Evolutionary conservation across 2,329 filamentous ascomycete genomes (phyloP), one percentile per base, ranked within the genome.

Genomic region (Cordyceps militaris): DNA sequence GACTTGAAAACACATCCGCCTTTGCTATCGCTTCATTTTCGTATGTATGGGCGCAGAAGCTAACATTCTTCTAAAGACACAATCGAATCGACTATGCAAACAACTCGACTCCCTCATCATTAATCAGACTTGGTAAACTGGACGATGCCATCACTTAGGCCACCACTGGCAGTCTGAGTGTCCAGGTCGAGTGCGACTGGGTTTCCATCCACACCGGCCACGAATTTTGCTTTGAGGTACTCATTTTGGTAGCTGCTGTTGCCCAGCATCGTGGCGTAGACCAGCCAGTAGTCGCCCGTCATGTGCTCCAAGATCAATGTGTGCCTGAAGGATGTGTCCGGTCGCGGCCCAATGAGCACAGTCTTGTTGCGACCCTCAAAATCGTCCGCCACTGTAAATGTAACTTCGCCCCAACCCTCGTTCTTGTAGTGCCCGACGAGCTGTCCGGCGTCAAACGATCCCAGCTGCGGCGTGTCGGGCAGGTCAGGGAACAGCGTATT

Each of bases 1-100:
- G 81, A 84, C 63, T 51, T 36, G 30, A 63, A 59, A 19, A 40
- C 19, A 23, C 42, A 42, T 14, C 26, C 13, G 58, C 52, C 36
- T 51, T 42, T 54, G 42, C 48, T 48, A 28, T 57, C 55, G 59
- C 40, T 57, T 11, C 10, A 38, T n/a, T 11, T 23, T 19, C 32
- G 10, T 36, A 9, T 40, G 26, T 13, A 19, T 11, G 10, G 19
- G 14, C 3, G 19, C 30, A 38, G 42, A 47, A 48, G 56, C 56
- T 58, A 54, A 58, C 49, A 23, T n/a, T 40, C 61, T 16, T n/a
- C n/a, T 14, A 28, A 52, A 57, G 36, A 57, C 4, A 49, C 19
- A 36, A 34, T 9, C 42, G 42, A 47, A 4, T 28, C 16, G 23
- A 10, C 44, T 34, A 44, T 21, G 9, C 47, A 28, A 36, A n/a